Evolutionary conservation across 2,329 filamentous ascomycete genomes (phyloP), one percentile per base, ranked within the genome.

Genomic region (Furcasterigmium sp.): DNA sequence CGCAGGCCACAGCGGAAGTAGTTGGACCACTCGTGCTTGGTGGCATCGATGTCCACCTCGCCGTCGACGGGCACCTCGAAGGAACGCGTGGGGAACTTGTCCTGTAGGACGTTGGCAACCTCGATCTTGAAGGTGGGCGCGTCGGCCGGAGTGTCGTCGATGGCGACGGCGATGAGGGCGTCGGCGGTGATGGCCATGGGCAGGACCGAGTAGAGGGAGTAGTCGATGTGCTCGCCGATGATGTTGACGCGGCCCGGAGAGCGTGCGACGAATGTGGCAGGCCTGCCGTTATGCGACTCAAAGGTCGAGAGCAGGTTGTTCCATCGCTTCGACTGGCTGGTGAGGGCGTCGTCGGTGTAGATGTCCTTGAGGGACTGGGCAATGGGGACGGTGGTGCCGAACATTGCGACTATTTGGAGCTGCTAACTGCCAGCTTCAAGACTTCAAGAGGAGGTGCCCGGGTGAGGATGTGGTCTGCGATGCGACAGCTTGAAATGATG

Each of bases 151-250:
- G 30, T 30, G 21, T 75, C 73, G 44, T 75, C 68, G 44, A 58
- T 73, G 55, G 63, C 76, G 29, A 96, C 87, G 41, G 91, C 93
- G 57, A 98, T 78, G 46, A 98, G 77, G 45, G 90, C 85, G 64
- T 98, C 93, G 49, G 89, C 87, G 6, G 87, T 89, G 53, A 97
- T 90, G 49, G 91, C 93, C 82, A 96, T 96, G 41, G 93, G 93
- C 19, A 98, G 76, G 46, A 96, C 91, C 54, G 93, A 84, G 72
- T 97, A 98, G 17, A 98, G 80, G 13, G 89, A 95, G 70, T 98
- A 98, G 71, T 98, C 93, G 58, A 98, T 95, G 70, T 98, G 93
- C 75, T 98, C 93, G 64, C 93, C 93, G 61, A 98, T 96, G 59
- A 98, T 93, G 70, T 97, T 97, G 53, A 98, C 93, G 53, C 93